These are phyloP conservation scores for Madurella mycetomatis DNA, from an alignment of 2,329 filamentous ascomycete species.

Conservation along the genomic window DNA sequence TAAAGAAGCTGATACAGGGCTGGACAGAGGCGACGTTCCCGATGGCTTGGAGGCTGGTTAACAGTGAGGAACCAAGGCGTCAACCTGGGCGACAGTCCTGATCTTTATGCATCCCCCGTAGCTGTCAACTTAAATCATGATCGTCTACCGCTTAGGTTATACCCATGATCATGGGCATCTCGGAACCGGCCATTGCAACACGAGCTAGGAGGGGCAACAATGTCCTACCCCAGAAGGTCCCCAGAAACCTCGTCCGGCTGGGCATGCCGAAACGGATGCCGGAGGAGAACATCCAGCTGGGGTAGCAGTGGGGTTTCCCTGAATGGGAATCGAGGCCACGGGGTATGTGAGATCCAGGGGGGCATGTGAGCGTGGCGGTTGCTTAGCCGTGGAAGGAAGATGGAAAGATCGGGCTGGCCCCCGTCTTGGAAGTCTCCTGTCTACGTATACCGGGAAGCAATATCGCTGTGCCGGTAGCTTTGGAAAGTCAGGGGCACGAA, in stretches of 20 bases:
- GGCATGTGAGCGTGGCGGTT: neutral
- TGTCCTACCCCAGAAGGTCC: neutral
- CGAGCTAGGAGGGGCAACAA: neutral
- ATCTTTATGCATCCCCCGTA: neutral
- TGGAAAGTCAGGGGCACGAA: neutral
- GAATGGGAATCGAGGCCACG: slow-evolving; percentile 2
- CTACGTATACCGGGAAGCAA: neutral
- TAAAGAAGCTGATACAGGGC: neutral
- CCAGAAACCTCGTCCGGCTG: neutral
- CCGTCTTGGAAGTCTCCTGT: slow-evolving; percentile 15
- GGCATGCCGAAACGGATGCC: neutral
- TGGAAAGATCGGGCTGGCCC: slow-evolving; percentile 16
- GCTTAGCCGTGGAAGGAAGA: neutral
- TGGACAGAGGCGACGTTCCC: neutral
- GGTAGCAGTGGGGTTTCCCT: neutral
- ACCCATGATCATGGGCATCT: neutral
- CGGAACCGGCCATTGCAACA: neutral
- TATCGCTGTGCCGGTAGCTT: neutral
- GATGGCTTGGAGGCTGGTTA: neutral
- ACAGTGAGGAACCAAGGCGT: neutral
- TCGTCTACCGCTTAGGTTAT: neutral
- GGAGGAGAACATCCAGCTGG: neutral
- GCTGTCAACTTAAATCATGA: neutral
- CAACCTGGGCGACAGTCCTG: neutral
- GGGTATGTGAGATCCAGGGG: slow-evolving; percentile 1